phyloP scores from a whole-genome alignment of 495 filamentous ascomycete genomes.

The Lepraria neglecta region DNA sequence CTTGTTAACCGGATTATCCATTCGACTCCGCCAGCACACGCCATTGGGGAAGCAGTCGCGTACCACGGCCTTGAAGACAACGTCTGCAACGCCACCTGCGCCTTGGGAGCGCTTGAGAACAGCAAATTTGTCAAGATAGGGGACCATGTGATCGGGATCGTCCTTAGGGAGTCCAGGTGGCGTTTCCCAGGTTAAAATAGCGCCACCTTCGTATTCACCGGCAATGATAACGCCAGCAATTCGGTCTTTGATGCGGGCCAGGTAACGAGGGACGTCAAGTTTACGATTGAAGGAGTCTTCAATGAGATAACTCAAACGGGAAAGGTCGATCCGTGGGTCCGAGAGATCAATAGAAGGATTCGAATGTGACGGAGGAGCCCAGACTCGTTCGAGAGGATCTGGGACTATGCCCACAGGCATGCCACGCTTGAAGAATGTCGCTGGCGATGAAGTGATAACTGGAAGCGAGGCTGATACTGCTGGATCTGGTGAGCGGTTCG shows the following conservation, averaged over 20 bases:
- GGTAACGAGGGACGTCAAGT: conserved; percentile 76
- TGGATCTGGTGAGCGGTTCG: conserved; percentile 42
- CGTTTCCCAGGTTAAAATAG: conserved; percentile 89
- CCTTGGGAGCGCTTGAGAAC: conserved; percentile 85
- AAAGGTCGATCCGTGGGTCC: conserved; percentile 74
- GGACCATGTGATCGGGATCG: conserved; percentile 57
- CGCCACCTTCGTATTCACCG: conserved; percentile 93
- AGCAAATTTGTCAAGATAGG: conserved; percentile 97
- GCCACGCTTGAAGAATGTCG: conserved; percentile 84
- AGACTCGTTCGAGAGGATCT: conserved; percentile 54
- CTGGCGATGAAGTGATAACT: conserved; percentile 38
- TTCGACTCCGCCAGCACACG: conserved; percentile 74
- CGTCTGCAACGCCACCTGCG: conserved; percentile 84
- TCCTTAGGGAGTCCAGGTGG: conserved; percentile 50
- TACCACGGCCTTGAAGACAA: conserved; percentile 94
- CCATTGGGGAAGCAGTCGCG: conserved; percentile 74
- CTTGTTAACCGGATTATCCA: conserved; percentile 81
- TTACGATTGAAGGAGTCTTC: conserved; percentile 88
- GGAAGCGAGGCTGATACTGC: conserved; percentile 31
- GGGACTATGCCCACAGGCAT: conserved; percentile 83
- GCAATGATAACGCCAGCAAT: conserved; percentile 90
- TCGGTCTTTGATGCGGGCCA: conserved; percentile 65
- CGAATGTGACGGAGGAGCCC: conserved; percentile 50
- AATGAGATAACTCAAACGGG: conserved; percentile 76
- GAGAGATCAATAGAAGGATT: conserved; percentile 55